Percentiles rank a stretch among this genome's conserved stretches.
phyloP scores from a whole-genome alignment of 1,139 yeast species.

The Taphrina communis region DNA sequence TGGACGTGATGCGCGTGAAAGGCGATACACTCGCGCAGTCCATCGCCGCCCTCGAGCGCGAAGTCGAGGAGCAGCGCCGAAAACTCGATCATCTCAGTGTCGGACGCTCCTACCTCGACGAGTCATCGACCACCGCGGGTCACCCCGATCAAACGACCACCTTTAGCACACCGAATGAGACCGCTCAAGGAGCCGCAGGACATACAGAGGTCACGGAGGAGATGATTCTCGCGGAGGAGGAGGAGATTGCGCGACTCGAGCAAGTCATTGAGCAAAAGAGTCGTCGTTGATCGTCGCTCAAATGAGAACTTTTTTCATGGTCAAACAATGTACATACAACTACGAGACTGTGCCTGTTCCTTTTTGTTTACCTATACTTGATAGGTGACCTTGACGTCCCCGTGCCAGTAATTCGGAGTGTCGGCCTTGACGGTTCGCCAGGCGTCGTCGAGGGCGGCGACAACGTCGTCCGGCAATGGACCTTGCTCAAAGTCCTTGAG shows the following conservation, averaged over 20 bases:
- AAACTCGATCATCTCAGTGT: slow-evolving; percentile 12
- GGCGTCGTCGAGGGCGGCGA: slow-evolving; percentile 47
- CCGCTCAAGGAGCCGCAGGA: not conserved
- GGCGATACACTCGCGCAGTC: not conserved
- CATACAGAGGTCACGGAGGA: slow-evolving; percentile 21
- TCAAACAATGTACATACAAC: not conserved
- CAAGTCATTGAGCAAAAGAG: slow-evolving; percentile 15
- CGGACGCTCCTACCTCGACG: slow-evolving; percentile 8
- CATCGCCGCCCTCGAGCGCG: slow-evolving; percentile 19
- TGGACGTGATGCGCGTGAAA: slow-evolving; percentile 32
- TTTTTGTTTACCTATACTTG: slow-evolving; percentile 52
- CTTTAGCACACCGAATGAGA: too few relatives aligned
- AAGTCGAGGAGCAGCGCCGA: slow-evolving; percentile 25
- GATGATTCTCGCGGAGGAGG: slow-evolving; percentile 27
- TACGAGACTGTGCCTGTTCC: not conserved
- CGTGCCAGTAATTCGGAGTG: slow-evolving; percentile 47
- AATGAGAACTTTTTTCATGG: not conserved
- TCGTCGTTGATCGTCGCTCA: slow-evolving; percentile 51
- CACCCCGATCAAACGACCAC: not conserved
- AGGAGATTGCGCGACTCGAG: slow-evolving; percentile 26
- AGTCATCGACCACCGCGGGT: not conserved
- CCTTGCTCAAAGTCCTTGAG: slow-evolving; percentile 46
- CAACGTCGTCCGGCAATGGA: slow-evolving; percentile 46
- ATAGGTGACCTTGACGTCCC: slow-evolving; percentile 30
- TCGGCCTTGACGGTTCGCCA: slow-evolving; percentile 48